Base-by-base conservation (phyloP, 106 monocot species). In the Phalaenopsis equestris region DNA sequence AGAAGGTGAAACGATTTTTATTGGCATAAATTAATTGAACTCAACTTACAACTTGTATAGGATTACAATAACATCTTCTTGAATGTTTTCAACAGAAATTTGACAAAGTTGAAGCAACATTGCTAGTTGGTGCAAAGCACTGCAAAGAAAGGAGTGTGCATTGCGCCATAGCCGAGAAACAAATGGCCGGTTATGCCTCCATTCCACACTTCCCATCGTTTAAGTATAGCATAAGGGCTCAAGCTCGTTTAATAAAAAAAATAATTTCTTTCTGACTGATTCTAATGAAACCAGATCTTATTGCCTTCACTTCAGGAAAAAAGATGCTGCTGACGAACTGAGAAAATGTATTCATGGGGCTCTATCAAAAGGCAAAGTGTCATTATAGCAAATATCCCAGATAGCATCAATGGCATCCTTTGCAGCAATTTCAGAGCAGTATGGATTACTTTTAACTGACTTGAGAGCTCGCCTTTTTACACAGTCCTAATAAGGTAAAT, bases 381-480 rank as follows among this genome's bases (percentile, higher is more conserved):
- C 96, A 73, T 96, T 87, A 81, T 96, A 96, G 77, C 96, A 96
- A 36, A 86, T 85, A 78, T 93, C 93, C 96, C 96, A 96, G 4
- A 93, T 90, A 64, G 96, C 79, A 49, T 93, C 93, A 64, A 96
- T 87, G 41, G 96, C 96, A 85, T 91, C 88, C 81, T 89, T 96
- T 16, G 96, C 93, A 77, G 90, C 86, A 18, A 89, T 79, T 79
- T 85, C 87, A 17, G 93, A 84, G 82, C 96, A 96, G 74, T 91
- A 65, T 12, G 96, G 96, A 67, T 96, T 96, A 16, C 64, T 81
- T 56, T 75, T 67, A 18, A 96, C 84, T 0, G 96, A 96, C 85
- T 89, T 93, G 52, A 93, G 79, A 65, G 91, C 90, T 18, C 96
- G 84, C 80, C 96, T 87, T 85, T 80, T 90, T 38, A 96, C 96